Evolutionary conservation across 371 early-diverging fungal species (phyloP).

Genomic region (Apophysomyces ossiformis): DNA sequence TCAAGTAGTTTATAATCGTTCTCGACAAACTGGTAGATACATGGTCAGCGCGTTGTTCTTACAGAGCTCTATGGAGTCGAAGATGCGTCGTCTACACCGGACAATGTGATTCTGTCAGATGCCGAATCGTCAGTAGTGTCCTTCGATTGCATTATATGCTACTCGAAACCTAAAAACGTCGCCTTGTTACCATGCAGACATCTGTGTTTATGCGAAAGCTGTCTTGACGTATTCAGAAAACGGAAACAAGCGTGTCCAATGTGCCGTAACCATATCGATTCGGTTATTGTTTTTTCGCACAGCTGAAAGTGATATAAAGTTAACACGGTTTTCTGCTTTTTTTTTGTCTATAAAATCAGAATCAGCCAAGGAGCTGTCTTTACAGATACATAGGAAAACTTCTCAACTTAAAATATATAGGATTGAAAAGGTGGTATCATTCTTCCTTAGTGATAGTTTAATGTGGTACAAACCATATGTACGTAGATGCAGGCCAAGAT

Average conservation of each 20-base stretch:
- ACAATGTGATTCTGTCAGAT: neutral
- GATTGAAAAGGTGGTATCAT: no score
- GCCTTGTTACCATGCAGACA: slow-evolving; percentile 6
- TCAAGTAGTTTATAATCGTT: neutral
- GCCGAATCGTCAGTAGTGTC: neutral
- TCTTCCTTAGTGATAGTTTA: no score
- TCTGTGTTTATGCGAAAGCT: neutral
- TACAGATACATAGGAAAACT: no score
- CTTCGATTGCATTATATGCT: slow-evolving; percentile 4
- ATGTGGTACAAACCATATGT: no score
- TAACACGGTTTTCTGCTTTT: no score
- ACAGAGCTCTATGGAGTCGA: neutral
- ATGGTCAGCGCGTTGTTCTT: neutral
- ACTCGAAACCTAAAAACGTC: slow-evolving; percentile 1
- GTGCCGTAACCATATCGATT: slow-evolving; percentile 1
- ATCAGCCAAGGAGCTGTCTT: no score
- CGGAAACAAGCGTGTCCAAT: slow-evolving; percentile 8
- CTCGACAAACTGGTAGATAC: neutral
- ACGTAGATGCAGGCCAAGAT: no score
- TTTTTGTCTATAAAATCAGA: no score
- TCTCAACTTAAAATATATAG: no score
- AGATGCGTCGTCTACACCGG: neutral
- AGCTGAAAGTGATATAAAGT: neutral
- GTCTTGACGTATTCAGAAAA: slow-evolving; percentile 5
- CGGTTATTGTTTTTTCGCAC: neutral